phyloP scores from a whole-genome alignment of 306 rosid species.

The Astragalus glycyphyllos region DNA sequence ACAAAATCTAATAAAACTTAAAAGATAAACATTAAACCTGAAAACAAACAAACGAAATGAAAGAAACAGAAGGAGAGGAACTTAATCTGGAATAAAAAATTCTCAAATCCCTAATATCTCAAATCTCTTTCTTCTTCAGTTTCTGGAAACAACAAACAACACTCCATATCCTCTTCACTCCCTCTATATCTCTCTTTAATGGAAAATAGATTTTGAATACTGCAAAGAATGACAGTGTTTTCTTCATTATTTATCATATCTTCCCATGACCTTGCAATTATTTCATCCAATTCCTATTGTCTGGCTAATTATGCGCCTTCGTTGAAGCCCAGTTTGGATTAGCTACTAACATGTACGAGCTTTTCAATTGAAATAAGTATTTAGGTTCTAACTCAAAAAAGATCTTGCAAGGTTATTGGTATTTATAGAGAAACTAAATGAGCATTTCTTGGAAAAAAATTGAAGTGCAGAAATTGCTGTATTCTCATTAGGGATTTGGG shows the following conservation, averaged over 20 bases:
- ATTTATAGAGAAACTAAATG: not conserved
- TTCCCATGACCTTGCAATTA: not conserved
- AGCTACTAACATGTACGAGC: not conserved
- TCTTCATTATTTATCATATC: not conserved
- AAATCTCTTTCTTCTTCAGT: too few relatives aligned
- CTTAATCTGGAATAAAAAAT: too few relatives aligned
- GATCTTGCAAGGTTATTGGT: not conserved
- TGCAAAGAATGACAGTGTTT: conserved; percentile 71
- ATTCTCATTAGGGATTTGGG: too few relatives aligned
- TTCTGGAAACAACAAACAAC: too few relatives aligned
- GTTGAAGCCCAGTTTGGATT: not conserved
- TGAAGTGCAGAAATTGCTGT: not conserved
- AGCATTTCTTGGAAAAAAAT: not conserved
- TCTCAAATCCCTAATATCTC: too few relatives aligned
- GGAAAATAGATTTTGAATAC: conserved; percentile 94
- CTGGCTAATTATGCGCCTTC: not conserved
- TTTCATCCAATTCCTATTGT: conserved; percentile 1
- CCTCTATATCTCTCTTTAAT: too few relatives aligned
- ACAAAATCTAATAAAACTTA: too few relatives aligned
- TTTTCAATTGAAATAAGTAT: conserved; percentile 5
- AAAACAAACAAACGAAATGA: too few relatives aligned
- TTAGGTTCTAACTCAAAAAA: not conserved
- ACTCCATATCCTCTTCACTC: too few relatives aligned
- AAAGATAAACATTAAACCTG: too few relatives aligned
- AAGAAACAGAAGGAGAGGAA: too few relatives aligned